Percentiles rank a stretch among this genome's conserved stretches.
phyloP scores from a whole-genome alignment of 345 rosid species.

The Gossypium stocksii region DNA sequence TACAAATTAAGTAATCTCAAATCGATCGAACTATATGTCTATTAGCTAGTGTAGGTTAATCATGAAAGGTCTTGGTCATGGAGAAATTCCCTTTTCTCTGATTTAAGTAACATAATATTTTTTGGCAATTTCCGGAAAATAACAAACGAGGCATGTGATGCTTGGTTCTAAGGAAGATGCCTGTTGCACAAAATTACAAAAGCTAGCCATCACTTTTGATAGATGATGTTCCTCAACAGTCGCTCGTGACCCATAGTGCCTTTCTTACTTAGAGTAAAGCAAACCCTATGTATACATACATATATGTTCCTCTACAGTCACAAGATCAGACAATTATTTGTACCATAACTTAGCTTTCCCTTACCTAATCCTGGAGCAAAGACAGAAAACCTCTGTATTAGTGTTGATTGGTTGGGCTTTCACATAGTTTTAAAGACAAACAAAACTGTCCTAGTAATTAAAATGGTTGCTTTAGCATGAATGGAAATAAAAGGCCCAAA shows the following conservation, averaged over 20 bases:
- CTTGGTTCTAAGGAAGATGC: neutral
- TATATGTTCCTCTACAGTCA: neutral
- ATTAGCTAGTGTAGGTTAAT: neutral
- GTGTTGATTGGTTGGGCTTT: too few species aligned
- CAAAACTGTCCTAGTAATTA: too few species aligned
- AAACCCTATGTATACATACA: neutral
- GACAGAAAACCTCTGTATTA: too few species aligned
- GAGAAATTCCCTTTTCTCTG: neutral
- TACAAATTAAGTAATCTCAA: neutral
- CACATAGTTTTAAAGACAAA: too few species aligned
- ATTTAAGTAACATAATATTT: neutral
- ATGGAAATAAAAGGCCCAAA: too few species aligned
- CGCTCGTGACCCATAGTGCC: neutral
- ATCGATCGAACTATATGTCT: neutral
- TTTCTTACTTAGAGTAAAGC: neutral
- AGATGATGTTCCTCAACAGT: neutral
- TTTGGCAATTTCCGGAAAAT: neutral
- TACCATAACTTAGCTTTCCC: neutral
- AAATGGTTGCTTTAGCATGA: too few species aligned
- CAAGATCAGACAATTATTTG: neutral
- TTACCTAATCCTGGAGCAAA: neutral
- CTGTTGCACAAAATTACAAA: constrained; percentile 4
- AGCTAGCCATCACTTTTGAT: neutral
- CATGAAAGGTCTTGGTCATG: neutral
- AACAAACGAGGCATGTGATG: constrained; percentile 4